Evolutionary conservation across 1,284 basidiomycete species (phyloP), one percentile per base, ranked within the genome.

Genomic region (Ustilago vetiveriae): DNA sequence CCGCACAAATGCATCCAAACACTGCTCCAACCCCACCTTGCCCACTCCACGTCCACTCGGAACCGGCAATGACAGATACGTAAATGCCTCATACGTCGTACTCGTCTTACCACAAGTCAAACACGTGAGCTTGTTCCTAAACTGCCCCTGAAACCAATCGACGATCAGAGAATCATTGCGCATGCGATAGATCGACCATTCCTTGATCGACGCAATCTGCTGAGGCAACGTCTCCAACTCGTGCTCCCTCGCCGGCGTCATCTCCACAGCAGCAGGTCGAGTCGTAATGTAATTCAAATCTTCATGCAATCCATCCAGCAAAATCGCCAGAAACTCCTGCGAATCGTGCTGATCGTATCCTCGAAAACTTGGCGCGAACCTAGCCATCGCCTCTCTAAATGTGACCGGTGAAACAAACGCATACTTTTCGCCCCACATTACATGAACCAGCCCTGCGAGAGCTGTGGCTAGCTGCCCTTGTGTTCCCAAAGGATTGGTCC

Each of bases 1-100:
- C 76, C 89, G 89, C 63, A 97, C 92, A 82, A 98, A 95, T 3
- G 90, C 88, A 76, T 98, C 91, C 62, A 98, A 84, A 82, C 95
- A 95, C 44, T 90, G 87, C 50, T 89, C 85, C 37, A 98, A 84
- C 3, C 89, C 86, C 19, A 91, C 88, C 76, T 88, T 90, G n/a
- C 86, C 85, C 17, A 85, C 84, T 29, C 85, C 85, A 47, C 87
- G 86, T 14, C 85, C 85, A 14, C 86, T 50, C 10, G 78, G 76
- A 13, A 82, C 75, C 0, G 80, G 80, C 24, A 82, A 51, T 6
- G 78, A 80, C 17, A 82, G 72, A 30, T 81, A 79, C 23, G 78
- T 74, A 48, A 79, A 82, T 16, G 79, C 88, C 80, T 98, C 97
- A 79, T 96, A 98, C 8, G 94, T 98, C 6, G 94, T 98, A 24